These are phyloP conservation scores for Lindgomyces ingoldianus DNA, from an alignment of 495 filamentous ascomycete species.

Conservation along the genomic window DNA sequence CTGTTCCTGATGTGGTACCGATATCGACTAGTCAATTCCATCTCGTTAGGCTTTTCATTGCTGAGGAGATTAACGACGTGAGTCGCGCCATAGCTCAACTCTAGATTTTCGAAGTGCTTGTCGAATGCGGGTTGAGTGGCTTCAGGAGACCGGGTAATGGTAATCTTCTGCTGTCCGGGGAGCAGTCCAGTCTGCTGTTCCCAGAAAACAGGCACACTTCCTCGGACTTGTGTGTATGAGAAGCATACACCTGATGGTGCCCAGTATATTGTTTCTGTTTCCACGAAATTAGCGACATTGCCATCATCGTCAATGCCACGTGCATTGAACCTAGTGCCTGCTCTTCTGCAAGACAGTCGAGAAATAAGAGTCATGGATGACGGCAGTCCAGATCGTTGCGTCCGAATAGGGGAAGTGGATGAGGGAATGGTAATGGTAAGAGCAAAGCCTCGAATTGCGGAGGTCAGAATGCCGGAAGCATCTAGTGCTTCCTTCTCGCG, in stretches of 20 bases:
- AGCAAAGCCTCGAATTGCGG: slow-evolving; percentile 90
- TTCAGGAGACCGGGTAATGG: slow-evolving; percentile 82
- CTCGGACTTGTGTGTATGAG: slow-evolving; percentile 89
- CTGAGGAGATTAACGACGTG: slow-evolving; percentile 93
- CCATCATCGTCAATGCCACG: slow-evolving; percentile 97
- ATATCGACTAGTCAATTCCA: slow-evolving; percentile 75
- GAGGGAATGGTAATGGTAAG: slow-evolving; percentile 80
- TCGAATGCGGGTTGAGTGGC: slow-evolving; percentile 95
- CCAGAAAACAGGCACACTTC: slow-evolving; percentile 96
- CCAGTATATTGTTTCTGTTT: slow-evolving; percentile 71
- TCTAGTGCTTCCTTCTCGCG: slow-evolving; percentile 76
- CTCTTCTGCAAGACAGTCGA: slow-evolving; percentile 84
- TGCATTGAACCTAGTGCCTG: slow-evolving; percentile 94
- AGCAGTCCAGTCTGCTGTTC: slow-evolving; percentile 86
- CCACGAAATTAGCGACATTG: slow-evolving; percentile 91
- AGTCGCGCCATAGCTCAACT: slow-evolving; percentile 80
- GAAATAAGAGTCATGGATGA: slow-evolving; percentile 86
- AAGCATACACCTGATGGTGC: slow-evolving; percentile 74
- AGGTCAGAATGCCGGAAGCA: slow-evolving; percentile 82
- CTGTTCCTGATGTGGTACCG: slow-evolving; percentile 73
- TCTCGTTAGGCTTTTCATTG: slow-evolving; percentile 78
- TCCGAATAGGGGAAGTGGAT: slow-evolving; percentile 54
- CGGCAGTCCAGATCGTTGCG: slow-evolving; percentile 64
- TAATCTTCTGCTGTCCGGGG: slow-evolving; percentile 92
- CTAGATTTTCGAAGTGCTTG: slow-evolving; percentile 84